These are phyloP conservation scores for Fusarium buharicum DNA, from an alignment of 2,329 filamentous ascomycete species.

Conservation along the genomic window DNA sequence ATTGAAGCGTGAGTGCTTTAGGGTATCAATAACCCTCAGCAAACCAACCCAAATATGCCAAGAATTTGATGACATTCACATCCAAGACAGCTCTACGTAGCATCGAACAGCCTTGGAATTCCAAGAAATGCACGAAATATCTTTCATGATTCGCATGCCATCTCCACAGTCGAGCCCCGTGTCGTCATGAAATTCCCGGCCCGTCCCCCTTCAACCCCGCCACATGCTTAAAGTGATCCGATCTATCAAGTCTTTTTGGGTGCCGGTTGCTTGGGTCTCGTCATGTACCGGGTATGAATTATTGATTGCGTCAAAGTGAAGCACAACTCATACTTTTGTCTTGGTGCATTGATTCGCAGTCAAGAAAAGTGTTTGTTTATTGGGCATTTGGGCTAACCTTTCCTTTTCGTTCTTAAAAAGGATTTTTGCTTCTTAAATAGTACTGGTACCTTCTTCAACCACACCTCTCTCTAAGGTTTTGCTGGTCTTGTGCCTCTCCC, in stretches of 20 bases:
- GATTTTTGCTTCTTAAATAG: background rate
- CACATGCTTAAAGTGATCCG: conserved; percentile 21
- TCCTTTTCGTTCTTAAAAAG: background rate
- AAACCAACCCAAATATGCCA: background rate
- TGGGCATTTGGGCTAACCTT: background rate
- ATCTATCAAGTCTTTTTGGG: background rate
- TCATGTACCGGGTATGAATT: background rate
- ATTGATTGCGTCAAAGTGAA: conserved; percentile 13
- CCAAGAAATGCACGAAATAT: conserved; percentile 1
- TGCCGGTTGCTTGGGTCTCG: background rate
- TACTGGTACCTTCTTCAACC: background rate
- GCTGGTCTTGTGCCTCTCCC: conserved; percentile 30
- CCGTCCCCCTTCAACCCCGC: conserved; percentile 16
- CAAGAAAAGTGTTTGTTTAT: background rate
- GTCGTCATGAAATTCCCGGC: conserved; percentile 24
- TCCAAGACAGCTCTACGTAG: background rate
- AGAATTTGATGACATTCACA: background rate
- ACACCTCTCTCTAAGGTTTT: background rate
- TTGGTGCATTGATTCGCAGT: background rate
- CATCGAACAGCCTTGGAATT: background rate
- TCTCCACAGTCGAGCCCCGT: conserved; percentile 20
- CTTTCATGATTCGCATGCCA: conserved; percentile 9
- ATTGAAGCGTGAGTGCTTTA: background rate
- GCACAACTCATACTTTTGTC: background rate
- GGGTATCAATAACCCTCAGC: background rate